These are phyloP conservation scores for Fagopyrum esculentum DNA, from an alignment of 148 eudicot species.

Conservation along the genomic window DNA sequence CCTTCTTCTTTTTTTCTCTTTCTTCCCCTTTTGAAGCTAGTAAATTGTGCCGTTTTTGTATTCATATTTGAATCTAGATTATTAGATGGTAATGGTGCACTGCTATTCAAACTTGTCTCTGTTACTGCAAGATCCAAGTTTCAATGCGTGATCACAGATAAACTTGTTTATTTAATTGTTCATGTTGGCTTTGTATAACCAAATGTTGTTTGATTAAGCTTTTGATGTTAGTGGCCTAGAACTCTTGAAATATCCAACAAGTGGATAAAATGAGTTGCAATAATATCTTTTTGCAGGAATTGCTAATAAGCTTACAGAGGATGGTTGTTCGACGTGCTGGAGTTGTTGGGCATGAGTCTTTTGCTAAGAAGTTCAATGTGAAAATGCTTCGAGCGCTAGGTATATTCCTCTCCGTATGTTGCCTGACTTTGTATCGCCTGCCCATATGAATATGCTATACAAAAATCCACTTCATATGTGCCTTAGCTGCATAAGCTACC, in stretches of 20 bases:
- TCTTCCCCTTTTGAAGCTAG: not conserved
- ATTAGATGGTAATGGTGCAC: not conserved
- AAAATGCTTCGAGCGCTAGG: conserved; percentile 55
- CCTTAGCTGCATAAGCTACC: not conserved
- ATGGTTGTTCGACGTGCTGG: conserved; percentile 42
- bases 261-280: conserved; percentile 1
- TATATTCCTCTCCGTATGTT: not conserved
- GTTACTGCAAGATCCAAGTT: not conserved
- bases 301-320: conserved; percentile 49
- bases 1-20: not conserved
- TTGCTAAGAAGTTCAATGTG: conserved; percentile 46
- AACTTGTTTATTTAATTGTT: not conserved
- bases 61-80: not conserved
- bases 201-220: not conserved
- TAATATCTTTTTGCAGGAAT: conserved; percentile 32
- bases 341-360: conserved; percentile 39
- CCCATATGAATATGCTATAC: not conserved
- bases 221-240: not conserved
- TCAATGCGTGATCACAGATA: not conserved
- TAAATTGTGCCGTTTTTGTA: not conserved
- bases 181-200: not conserved
- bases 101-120: not conserved
- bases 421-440: not conserved
- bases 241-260: not conserved
- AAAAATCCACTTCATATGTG: not conserved